Conservation (phyloP, 495 filamentous ascomycete genomes). For the Neurospora tetraspora region DNA sequence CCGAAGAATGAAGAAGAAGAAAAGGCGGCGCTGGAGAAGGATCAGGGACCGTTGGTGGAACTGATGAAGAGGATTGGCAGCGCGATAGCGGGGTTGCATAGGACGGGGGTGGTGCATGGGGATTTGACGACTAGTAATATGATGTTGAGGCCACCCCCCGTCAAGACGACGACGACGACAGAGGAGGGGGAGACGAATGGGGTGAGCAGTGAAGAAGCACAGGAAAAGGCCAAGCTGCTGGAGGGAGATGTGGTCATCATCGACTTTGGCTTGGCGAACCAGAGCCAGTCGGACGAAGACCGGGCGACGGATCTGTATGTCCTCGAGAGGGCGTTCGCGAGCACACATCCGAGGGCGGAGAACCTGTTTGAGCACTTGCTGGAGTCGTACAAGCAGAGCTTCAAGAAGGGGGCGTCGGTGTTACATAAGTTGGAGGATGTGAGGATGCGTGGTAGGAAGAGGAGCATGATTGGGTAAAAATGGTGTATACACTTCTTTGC, state of each 20-base stretch:
- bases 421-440: constrained; percentile 81
- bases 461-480: constrained; percentile 81
- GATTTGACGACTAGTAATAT: constrained; percentile 97
- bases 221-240: constrained; percentile 20
- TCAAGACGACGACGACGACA: neutral
- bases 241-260: constrained; percentile 80
- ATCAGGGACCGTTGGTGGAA: constrained; percentile 27
- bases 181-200: constrained; percentile 7
- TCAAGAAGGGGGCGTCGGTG: constrained; percentile 40
- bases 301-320: constrained; percentile 95
- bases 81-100: constrained; percentile 72
- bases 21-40: constrained; percentile 27
- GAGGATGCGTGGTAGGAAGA: constrained; percentile 90
- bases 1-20: constrained; percentile 27
- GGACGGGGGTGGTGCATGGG: constrained; percentile 77
- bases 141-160: constrained; percentile 53
- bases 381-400: constrained; percentile 40
- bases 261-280: constrained; percentile 86
- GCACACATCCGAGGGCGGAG: constrained; percentile 86
- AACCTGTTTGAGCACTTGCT: constrained; percentile 55
- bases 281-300: constrained; percentile 82
- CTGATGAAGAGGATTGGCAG: constrained; percentile 65
- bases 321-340: constrained; percentile 88
- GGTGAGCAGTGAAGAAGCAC: neutral
- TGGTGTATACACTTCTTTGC: neutral